Percentiles rank a stretch among this genome's conserved stretches.
These are phyloP conservation scores for Arctium lappa DNA, from an alignment of 129 eudicot species.

Conservation along the genomic window DNA sequence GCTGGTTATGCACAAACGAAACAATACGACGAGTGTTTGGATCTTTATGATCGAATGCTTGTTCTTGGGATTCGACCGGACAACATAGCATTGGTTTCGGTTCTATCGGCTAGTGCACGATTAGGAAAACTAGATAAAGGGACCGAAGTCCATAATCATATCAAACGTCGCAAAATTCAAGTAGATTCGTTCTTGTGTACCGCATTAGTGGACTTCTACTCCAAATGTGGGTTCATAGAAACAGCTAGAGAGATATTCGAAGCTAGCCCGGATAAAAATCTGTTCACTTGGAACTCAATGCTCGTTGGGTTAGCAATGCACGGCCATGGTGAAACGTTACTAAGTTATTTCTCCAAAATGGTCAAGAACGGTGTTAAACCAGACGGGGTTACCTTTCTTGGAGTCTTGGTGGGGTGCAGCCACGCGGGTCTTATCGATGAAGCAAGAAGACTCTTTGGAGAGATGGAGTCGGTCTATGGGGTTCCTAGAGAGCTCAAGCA, in stretches of 20 bases:
- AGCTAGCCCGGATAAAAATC: slow-evolving; percentile 31
- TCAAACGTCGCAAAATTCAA: slow-evolving; percentile 23
- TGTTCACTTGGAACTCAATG: slow-evolving; percentile 74
- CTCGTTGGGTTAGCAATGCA: slow-evolving; percentile 71
- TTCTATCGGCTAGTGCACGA: slow-evolving; percentile 64
- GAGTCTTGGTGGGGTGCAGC: slow-evolving; percentile 67
- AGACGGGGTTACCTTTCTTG: slow-evolving; percentile 75
- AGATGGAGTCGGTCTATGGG: slow-evolving; percentile 51
- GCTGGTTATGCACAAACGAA: slow-evolving; percentile 58
- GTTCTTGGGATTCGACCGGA: slow-evolving; percentile 32
- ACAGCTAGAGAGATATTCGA: slow-evolving; percentile 52
- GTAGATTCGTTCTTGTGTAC: slow-evolving; percentile 57
- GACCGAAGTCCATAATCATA: slow-evolving; percentile 37
- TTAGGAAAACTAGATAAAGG: slow-evolving; percentile 62
- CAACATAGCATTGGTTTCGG: slow-evolving; percentile 53
- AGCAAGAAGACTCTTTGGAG: slow-evolving; percentile 46
- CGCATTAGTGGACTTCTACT: slow-evolving; percentile 67
- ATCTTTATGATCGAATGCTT: slow-evolving; percentile 55
- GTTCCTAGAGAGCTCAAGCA: slow-evolving; percentile 66
- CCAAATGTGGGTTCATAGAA: slow-evolving; percentile 76
- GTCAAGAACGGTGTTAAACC: slow-evolving; percentile 41
- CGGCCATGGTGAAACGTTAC: slow-evolving; percentile 45
- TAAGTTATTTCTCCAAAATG: slow-evolving; percentile 55
- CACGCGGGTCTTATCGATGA: slow-evolving; percentile 60
- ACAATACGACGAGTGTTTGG: slow-evolving; percentile 39